phyloP scores from a whole-genome alignment of 2,329 filamentous ascomycete genomes.

The Cytospora leucostoma region DNA sequence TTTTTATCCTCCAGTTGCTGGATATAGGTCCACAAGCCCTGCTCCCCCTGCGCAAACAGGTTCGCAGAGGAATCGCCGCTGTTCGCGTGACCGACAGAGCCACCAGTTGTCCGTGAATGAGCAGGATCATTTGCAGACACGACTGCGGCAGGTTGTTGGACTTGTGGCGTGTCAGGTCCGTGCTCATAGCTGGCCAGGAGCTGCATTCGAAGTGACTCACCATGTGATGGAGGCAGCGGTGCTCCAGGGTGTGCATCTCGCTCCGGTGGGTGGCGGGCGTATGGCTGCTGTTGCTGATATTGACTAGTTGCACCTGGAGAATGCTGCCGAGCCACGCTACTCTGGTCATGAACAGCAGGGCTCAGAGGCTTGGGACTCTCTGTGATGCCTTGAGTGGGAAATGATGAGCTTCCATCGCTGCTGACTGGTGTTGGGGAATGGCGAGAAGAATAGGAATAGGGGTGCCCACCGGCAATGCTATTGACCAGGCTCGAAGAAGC shows the following conservation, averaged over 20 bases:
- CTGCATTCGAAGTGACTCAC: slow-evolving; percentile 45
- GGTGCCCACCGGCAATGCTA: slow-evolving; percentile 44
- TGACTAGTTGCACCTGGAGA: slow-evolving; percentile 68
- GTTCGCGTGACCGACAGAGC: slow-evolving; percentile 39
- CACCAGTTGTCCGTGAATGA: slow-evolving; percentile 47
- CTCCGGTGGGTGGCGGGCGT: slow-evolving; percentile 58
- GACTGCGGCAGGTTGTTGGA: slow-evolving; percentile 11
- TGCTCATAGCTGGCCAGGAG: slow-evolving; percentile 39
- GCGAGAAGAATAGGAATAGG: background rate
- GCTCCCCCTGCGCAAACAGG: slow-evolving; percentile 62
- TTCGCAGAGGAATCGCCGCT: slow-evolving; percentile 66
- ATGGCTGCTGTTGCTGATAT: slow-evolving; percentile 66
- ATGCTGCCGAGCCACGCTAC: slow-evolving; percentile 53
- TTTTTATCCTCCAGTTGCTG: slow-evolving; percentile 66
- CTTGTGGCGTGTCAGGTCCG: slow-evolving; percentile 14
- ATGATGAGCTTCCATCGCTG: slow-evolving; percentile 49
- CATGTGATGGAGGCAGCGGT: slow-evolving; percentile 41
- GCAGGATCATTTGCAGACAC: slow-evolving; percentile 21
- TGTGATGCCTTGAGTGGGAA: slow-evolving; percentile 76
- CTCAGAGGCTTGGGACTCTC: slow-evolving; percentile 86
- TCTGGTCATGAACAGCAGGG: slow-evolving; percentile 57
- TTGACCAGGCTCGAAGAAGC: slow-evolving; percentile 49
- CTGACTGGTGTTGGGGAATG: slow-evolving; percentile 48
- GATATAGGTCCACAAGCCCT: slow-evolving; percentile 72
- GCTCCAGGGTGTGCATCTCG: slow-evolving; percentile 54